These are phyloP conservation scores for Physcomitrium patens DNA, from an alignment of 225 moss, liverwort and hornwort species.

Conservation along the genomic window DNA sequence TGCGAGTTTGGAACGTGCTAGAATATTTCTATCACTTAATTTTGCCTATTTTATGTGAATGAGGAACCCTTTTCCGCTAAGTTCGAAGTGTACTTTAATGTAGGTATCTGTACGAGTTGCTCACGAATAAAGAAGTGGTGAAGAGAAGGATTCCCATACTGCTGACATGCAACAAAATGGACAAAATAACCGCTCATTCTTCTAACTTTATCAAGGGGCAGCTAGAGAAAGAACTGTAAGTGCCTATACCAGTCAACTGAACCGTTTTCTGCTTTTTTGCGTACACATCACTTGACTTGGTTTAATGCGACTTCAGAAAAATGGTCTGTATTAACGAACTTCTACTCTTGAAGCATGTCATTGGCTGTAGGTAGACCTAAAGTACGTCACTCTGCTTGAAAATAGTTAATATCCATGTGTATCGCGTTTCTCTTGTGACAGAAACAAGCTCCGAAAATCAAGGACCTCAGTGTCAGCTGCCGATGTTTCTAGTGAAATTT, in stretches of 20 bases:
- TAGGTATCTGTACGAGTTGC: conserved; percentile 89
- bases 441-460: conserved; percentile 84
- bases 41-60: background rate
- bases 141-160: conserved; percentile 82
- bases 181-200: conserved; percentile 96
- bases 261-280: background rate
- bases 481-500: conserved; percentile 76
- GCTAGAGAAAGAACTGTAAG: conserved; percentile 97
- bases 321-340: conserved; percentile 1
- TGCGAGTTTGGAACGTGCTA: conserved; percentile 4
- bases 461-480: conserved; percentile 76
- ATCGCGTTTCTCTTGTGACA: conserved; percentile 37
- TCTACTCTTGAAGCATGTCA: conserved; percentile 8
- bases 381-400: background rate
- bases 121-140: conserved; percentile 75
- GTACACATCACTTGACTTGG: too few species aligned
- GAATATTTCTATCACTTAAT: background rate
- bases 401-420: background rate
- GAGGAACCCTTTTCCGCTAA: background rate
- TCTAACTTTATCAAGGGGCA: conserved; percentile 91
- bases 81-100: background rate
- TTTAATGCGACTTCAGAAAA: background rate
- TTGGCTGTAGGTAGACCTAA: background rate
- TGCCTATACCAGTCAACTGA: conserved; percentile 1
- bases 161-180: conserved; percentile 94